Percentiles rank a stretch among this genome's conserved stretches.
Conservation (phyloP, 176 grass and related monocot species). For the Aegilops tauschii region DNA sequence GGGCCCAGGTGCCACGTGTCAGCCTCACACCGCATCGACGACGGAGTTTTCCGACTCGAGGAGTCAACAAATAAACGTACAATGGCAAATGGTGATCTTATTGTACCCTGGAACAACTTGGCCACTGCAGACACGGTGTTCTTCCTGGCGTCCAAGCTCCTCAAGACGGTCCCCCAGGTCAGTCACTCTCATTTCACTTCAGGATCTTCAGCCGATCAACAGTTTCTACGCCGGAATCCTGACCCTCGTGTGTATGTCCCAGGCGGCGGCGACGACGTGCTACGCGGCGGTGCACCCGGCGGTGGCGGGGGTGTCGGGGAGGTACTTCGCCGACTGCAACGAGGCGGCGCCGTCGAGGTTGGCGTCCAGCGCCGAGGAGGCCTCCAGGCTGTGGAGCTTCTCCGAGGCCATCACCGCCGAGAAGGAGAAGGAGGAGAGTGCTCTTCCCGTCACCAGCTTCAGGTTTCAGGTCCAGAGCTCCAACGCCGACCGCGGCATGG, state of each 20-base stretch:
- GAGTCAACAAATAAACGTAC: not conserved
- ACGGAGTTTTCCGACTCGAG: not conserved
- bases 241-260: not conserved
- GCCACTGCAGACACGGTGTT: slow-evolving; percentile 63
- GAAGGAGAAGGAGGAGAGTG: slow-evolving; percentile 3
- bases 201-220: not conserved
- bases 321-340: slow-evolving; percentile 96
- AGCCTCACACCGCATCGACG: too few relatives aligned
- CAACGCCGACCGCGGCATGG: slow-evolving; percentile 21
- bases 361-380: slow-evolving; percentile 57
- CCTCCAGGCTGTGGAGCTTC: slow-evolving; percentile 65
- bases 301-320: slow-evolving; percentile 60
- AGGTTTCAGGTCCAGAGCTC: slow-evolving; percentile 42
- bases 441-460: not conserved
- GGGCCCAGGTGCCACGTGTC: too few relatives aligned
- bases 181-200: not conserved
- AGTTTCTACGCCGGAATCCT: not conserved
- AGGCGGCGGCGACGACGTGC: slow-evolving; percentile 86
- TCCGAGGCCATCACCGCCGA: slow-evolving; percentile 54
- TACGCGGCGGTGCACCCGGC: slow-evolving; percentile 76
- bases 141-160: slow-evolving; percentile 87
- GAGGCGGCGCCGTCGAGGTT: slow-evolving; percentile 68
- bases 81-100: not conserved
- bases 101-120: not conserved
- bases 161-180: slow-evolving; percentile 93